phyloP scores from a whole-genome alignment of 768 basidiomycete species.

The Mycena venus region DNA sequence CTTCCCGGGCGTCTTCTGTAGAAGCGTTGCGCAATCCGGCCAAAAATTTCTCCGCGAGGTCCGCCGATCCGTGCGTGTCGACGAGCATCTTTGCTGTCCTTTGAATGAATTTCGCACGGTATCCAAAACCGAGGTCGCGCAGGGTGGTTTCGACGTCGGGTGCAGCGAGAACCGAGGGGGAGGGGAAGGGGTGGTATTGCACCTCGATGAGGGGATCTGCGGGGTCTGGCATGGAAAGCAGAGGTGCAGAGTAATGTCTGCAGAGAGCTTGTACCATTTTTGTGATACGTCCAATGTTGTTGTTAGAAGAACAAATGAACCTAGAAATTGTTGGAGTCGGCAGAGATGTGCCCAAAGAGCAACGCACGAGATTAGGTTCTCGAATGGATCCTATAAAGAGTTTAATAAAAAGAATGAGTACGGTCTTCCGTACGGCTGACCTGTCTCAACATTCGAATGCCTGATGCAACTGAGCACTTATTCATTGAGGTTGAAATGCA shows the following conservation, averaged over 20 bases:
- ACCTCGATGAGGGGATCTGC: slow-evolving; percentile 36
- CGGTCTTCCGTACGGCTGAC: neutral
- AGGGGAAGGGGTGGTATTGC: slow-evolving; percentile 87
- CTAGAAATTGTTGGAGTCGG: slow-evolving; percentile 52
- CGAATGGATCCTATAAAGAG: slow-evolving; percentile 85
- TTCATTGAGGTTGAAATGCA: no score
- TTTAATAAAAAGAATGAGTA: neutral
- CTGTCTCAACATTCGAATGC: slow-evolving; percentile 80
- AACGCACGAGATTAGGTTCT: slow-evolving; percentile 92
- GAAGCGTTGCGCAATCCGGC: slow-evolving; percentile 59
- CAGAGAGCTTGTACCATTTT: slow-evolving; percentile 93
- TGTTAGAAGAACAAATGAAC: slow-evolving; percentile 98
- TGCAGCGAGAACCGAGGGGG: slow-evolving; percentile 74
- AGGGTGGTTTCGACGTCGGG: slow-evolving; percentile 72
- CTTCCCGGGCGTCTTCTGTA: slow-evolving; percentile 75
- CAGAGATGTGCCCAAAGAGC: neutral
- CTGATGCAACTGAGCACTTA: neutral
- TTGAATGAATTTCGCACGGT: slow-evolving; percentile 92
- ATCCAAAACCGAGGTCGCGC: slow-evolving; percentile 93
- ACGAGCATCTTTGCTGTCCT: slow-evolving; percentile 85
- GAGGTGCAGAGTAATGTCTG: slow-evolving; percentile 76
- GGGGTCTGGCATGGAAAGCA: slow-evolving; percentile 64
- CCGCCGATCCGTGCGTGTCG: slow-evolving; percentile 60
- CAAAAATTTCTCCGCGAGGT: slow-evolving; percentile 75
- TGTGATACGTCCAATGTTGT: slow-evolving; percentile 94